Evolutionary conservation across 2,329 filamentous ascomycete genomes (phyloP).

Genomic region (Piedraia hortae): DNA sequence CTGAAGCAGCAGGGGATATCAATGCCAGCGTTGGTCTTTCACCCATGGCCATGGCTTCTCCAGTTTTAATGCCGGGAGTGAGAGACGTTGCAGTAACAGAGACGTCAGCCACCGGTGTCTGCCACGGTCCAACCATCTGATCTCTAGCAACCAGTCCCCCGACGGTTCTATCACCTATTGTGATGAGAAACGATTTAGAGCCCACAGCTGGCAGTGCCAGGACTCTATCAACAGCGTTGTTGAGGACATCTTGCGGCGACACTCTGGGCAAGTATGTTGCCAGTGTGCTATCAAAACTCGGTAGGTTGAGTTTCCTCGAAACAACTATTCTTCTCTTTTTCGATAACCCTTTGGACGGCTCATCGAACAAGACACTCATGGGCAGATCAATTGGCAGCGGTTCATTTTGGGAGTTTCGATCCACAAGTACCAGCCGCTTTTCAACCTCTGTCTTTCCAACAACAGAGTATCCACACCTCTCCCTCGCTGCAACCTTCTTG

Average conservation of each 20-base stretch:
- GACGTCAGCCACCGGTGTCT: constrained; percentile 77
- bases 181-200: constrained; percentile 94
- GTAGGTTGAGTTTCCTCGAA: constrained; percentile 38
- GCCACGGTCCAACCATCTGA: constrained; percentile 93
- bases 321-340: constrained; percentile 50
- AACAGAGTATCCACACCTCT: constrained; percentile 77
- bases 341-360: constrained; percentile 28
- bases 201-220: constrained; percentile 68
- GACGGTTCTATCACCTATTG: constrained; percentile 78
- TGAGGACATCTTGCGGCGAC: constrained; percentile 9
- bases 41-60: constrained; percentile 95
- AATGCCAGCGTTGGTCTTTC: constrained; percentile 74
- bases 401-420: constrained; percentile 47
- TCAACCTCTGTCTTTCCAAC: constrained; percentile 55
- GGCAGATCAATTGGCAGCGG: constrained; percentile 68
- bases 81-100: constrained; percentile 74
- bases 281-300: constrained; percentile 48
- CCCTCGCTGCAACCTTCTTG: constrained; percentile 42
- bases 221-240: constrained; percentile 53
- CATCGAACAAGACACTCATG: constrained; percentile 69
- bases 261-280: constrained; percentile 35
- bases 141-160: constrained; percentile 71
- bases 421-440: constrained; percentile 50
- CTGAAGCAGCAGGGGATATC: constrained; percentile 70
- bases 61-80: constrained; percentile 40